phyloP scores from a whole-genome alignment of 176 grass and related monocot species.

The Thinopyrum elongatum region DNA sequence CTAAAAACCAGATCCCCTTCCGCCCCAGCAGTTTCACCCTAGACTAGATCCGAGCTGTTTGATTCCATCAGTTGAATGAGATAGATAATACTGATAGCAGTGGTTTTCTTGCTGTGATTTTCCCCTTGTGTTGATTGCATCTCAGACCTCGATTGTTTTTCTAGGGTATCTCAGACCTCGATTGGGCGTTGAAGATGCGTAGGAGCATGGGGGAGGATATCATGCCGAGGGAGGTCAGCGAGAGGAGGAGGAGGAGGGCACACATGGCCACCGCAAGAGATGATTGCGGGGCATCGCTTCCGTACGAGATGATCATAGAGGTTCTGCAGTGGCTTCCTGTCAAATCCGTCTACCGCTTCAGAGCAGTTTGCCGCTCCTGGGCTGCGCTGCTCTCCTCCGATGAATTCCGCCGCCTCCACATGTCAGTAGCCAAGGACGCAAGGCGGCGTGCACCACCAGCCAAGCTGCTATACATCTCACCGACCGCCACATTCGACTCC shows the following conservation, averaged over 20 bases:
- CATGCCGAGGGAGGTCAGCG: not conserved
- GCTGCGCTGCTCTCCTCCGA: not conserved
- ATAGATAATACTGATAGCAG: not conserved
- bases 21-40: too few species aligned
- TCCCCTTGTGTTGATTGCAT: not conserved
- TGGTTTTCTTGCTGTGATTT: not conserved
- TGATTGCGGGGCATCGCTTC: not conserved
- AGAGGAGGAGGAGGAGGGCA: not conserved
- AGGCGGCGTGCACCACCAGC: not conserved
- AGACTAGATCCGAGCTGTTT: not conserved
- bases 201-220: not conserved
- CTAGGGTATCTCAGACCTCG: not conserved
- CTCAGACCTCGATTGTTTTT: not conserved
- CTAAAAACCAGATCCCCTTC: not conserved
- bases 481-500: not conserved
- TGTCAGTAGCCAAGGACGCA: not conserved
- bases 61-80: not conserved
- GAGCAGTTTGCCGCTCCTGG: not conserved
- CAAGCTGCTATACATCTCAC: not conserved
- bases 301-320: not conserved
- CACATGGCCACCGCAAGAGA: not conserved
- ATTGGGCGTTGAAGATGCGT: not conserved
- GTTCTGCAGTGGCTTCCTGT: not conserved
- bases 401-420: not conserved
- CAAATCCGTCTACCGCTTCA: constrained; percentile 21